Percentiles rank a stretch among this genome's conserved stretches.
These are phyloP conservation scores for Cetraspora pellucida DNA, from an alignment of 192 early-diverging fungal species.

Conservation along the genomic window DNA sequence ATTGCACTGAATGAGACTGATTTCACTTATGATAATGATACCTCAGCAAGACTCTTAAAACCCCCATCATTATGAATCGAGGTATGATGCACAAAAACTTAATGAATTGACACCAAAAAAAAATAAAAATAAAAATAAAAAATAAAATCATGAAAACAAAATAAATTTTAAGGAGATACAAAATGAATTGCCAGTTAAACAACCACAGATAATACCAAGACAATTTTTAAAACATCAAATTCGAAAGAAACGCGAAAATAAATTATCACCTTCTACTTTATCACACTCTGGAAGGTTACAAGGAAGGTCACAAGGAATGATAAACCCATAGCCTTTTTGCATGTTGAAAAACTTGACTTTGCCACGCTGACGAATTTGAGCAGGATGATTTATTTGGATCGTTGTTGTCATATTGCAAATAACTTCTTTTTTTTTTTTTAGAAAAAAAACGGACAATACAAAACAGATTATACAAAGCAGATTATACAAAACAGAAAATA, in stretches of 20 bases:
- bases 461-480: too few species aligned
- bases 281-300: conserved; percentile 58
- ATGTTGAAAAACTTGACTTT: conserved; percentile 87
- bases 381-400: too few species aligned
- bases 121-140: conserved; percentile 33
- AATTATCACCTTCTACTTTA: conserved; percentile 71
- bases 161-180: not conserved
- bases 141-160: conserved; percentile 28
- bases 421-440: too few species aligned
- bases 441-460: too few species aligned
- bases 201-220: not conserved
- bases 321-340: conserved; percentile 89
- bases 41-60: conserved; percentile 76
- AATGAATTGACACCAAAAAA: conserved; percentile 9
- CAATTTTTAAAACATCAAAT: not conserved
- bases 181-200: not conserved
- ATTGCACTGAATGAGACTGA: not conserved
- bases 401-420: too few species aligned
- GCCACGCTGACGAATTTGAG: conserved; percentile 51
- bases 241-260: not conserved
- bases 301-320: conserved; percentile 69
- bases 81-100: conserved; percentile 81
- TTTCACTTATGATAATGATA: conserved; percentile 27
- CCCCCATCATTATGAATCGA: conserved; percentile 76
- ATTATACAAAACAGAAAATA: too few species aligned